Base-by-base conservation (phyloP, 2,329 filamentous ascomycete species). In the Fusarium acutatum region DNA sequence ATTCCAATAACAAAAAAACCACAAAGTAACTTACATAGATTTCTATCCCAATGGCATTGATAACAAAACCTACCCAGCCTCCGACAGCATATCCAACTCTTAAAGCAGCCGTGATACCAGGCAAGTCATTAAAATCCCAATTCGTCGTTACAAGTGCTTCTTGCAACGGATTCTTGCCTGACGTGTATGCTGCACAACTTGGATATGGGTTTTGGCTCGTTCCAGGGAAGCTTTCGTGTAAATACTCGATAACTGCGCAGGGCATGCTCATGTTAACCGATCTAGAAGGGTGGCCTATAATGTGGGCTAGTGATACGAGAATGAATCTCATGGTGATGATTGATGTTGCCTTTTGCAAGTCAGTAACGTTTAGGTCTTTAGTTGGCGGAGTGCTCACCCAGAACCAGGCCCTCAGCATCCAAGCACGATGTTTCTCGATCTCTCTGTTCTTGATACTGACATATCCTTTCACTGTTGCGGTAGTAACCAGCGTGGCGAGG, bases 331-430 rank as follows among this genome's bases (percentile, higher is more conserved):
- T 63, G 4, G 56, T 67, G 3, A 71, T 49, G 9, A 71, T 71
- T 12, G 69, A 58, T 7, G 67, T 60, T 43, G 67, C 62, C 68
- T 71, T n/a, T 22, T 5, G 6, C 4, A 24, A 32, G 40, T 61
- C 38, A 63, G 62, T 14, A 22, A 1, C 6, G 18, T 14, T 6
- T 0, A 17, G 4, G 1, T 11, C 6, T 14, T 13, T 6, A 7
- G n/a, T 18, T 18, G 4, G 3, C 9, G 14, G 7, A 24, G 2
- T 15, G 17, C 68, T 24, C 9, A 56, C 66, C 15, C 65, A 71
- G 8, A 71, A 53, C 69, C 69, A 71, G 10, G 44, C 69, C 10
- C 69, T 38, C 4, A 71, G 28, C 67, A 71, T 71, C 69, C 69
- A 71, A 22, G 24, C 62, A 8, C 69, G 46, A 26, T 71, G 69